Evolutionary conservation across 2,329 filamentous ascomycete genomes (phyloP), one percentile per base, ranked within the genome.

Genomic region (Annulohypoxylon truncatum): DNA sequence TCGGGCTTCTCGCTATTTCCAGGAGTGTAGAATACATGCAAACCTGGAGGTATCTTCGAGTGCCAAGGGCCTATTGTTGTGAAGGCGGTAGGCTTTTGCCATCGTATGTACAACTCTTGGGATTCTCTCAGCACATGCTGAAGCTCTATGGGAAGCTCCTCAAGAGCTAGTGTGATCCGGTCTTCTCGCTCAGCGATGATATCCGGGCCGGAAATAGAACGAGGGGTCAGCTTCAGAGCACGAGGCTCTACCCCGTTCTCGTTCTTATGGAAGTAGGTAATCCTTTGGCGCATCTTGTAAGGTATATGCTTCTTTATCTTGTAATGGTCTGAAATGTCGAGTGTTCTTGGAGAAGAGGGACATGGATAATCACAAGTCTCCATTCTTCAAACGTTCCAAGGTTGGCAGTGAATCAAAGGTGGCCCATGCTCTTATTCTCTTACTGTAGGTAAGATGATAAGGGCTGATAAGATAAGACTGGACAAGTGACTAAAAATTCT

Each of bases 1-100:
- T 75, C 69, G 26, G 68, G 71, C 47, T 68, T 69, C 7, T 72
- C 76, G 24, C 78, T 75, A 29, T 79, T 76, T 4, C 78, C 77
- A 0, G 91, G 91, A 0, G 90, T 92, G 76, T 90, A 94, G 73
- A 92, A 92, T 24, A 94, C 82, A 81, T 97, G 94, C 20, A 98
- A 81, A 2, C 95, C 95, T 0, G 94, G 90, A 1, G 93, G 89
- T 12, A 94, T 79, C 63, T 92, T 87, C 54, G 93, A 93, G 44
- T 87, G 82, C 73, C 96, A 90, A 1, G 94, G 94, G 38, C 89
- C 84, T 46, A 90, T 81, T 1, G 86, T 82, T 38, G 86, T 81
- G 76, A 90, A 90, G 1, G 83, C 73, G 5, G 75, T 73, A 2
- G 87, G 81, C 12, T 89, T 87, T n/a, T 87, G 85, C 92, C 94